Evolutionary conservation across 2,329 filamentous ascomycete genomes (phyloP), one percentile per base, ranked within the genome.

Genomic region (Xylariaceae sp.): DNA sequence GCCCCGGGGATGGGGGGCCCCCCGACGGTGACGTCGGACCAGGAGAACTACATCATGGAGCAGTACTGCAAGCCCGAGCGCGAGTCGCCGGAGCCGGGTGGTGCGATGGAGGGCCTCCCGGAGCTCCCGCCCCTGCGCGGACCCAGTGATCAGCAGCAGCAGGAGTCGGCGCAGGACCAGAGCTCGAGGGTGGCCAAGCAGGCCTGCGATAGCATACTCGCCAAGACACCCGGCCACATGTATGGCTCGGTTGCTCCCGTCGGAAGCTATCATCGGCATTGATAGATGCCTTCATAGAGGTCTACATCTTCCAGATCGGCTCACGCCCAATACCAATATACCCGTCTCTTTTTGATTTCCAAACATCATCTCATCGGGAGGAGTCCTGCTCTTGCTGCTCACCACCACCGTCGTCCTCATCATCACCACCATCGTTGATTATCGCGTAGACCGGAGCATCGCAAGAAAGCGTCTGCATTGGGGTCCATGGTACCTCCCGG

Each of bases 101-200:
- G 25, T 12, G 39, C 33, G 15, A 39, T 35, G 23, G 42, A 51
- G 9, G 40, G 43, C 17, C 27, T 45, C 17, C 17, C 40, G 22
- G 45, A 52, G 11, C 35, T 47, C 29, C 37, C 36, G 31, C 6
- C 39, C 38, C 40, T 40, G 22, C 45, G 36, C 38, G 36, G 35
- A 40, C 39, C 18, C 39, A 49, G 33, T 33, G 29, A 21, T 19
- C 38, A 45, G 11, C 46, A 35, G 19, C 37, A 47, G 19, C 46
- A 32, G 19, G 37, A 47, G 18, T 29, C 43, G 3, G 36, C 42
- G 7, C 39, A 50, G 22, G 47, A 47, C 18, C 56, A 51, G 21
- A 60, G 58, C 43, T 52, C 53, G 27, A 50, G 54, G 5, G 53
- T 63, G 13, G 60, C 59, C 3, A 57, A 57, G 28, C 58, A 61